These are phyloP conservation scores for Marchantia paleacea DNA, from an alignment of 225 moss, liverwort and hornwort genomes.

Conservation along the genomic window DNA sequence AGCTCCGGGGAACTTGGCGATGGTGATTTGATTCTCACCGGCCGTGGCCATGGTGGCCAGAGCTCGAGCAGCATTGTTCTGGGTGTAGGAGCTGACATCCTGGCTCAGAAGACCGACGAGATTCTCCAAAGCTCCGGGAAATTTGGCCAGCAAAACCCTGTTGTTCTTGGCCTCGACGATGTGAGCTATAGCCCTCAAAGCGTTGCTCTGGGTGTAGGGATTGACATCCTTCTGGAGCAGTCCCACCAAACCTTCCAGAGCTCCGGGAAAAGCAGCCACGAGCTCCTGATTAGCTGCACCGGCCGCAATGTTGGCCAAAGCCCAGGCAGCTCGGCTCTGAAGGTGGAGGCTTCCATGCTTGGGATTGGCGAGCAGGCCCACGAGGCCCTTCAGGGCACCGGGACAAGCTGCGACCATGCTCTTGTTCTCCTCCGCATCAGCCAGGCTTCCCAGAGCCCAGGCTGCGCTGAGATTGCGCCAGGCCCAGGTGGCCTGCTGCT, in stretches of 20 bases:
- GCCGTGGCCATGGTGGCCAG: conserved; percentile 47
- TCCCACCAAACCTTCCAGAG: conserved; percentile 32
- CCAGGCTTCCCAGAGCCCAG: conserved; percentile 46
- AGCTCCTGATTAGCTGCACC: conserved; percentile 32
- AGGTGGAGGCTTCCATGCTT: conserved; percentile 35
- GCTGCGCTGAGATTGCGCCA: conserved; percentile 47
- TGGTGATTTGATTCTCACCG: conserved; percentile 33
- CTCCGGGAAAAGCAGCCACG: conserved; percentile 40
- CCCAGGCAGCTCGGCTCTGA: conserved; percentile 44
- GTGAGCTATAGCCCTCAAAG: conserved; percentile 39
- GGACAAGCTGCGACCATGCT: conserved; percentile 36
- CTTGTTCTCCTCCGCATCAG: conserved; percentile 39
- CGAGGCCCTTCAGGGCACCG: conserved; percentile 39
- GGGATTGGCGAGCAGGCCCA: conserved; percentile 19
- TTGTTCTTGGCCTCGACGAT: conserved; percentile 42
- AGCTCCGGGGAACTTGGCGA: conserved; percentile 36
- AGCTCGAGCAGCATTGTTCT: conserved; percentile 47
- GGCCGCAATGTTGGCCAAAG: conserved; percentile 39
- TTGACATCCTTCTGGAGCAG: conserved; percentile 27
- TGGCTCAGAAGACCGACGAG: conserved; percentile 34
- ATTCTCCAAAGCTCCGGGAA: conserved; percentile 39
- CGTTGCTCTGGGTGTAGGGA: conserved; percentile 41
- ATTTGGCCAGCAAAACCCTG: conserved; percentile 35
- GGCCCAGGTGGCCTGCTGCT: conserved; percentile 41
- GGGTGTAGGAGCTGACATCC: conserved; percentile 37